Evolutionary conservation across 208 protist genomes (phyloP).

Genomic region (Phytomonas sp.): DNA sequence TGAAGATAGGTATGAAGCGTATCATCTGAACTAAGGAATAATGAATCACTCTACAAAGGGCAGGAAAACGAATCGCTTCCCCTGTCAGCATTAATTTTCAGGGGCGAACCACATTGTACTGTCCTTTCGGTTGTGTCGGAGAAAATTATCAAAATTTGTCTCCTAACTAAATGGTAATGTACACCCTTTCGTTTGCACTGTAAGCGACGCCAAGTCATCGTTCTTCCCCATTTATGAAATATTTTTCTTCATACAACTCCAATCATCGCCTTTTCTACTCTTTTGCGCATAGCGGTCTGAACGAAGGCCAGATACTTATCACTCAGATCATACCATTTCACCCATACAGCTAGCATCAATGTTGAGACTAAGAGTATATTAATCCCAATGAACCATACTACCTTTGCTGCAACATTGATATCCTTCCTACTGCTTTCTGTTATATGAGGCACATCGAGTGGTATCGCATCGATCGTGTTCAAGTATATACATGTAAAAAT

Average conservation of each 20-base stretch:
- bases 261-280: conserved; percentile 21
- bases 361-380: conserved; percentile 18
- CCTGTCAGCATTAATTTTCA: not conserved
- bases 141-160: not conserved
- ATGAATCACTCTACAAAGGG: not conserved
- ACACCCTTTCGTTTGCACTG: not conserved
- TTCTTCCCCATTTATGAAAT: not conserved
- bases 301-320: conserved; percentile 67
- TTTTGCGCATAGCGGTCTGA: conserved; percentile 43
- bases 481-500: conserved; percentile 8
- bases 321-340: conserved; percentile 47
- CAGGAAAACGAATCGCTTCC: not conserved
- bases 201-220: not conserved
- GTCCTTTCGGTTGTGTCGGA: not conserved
- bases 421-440: not conserved
- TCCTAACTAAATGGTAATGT: not conserved
- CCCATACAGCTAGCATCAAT: conserved; percentile 28
- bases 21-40: not conserved
- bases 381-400: conserved; percentile 19
- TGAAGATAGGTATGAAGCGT: not conserved
- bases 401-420: conserved; percentile 9
- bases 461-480: not conserved
- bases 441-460: not conserved
- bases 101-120: not conserved
- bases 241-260: conserved; percentile 11